Evolutionary conservation across 345 rosid genomes (phyloP).

Genomic region (Rhizophora apiculata): DNA sequence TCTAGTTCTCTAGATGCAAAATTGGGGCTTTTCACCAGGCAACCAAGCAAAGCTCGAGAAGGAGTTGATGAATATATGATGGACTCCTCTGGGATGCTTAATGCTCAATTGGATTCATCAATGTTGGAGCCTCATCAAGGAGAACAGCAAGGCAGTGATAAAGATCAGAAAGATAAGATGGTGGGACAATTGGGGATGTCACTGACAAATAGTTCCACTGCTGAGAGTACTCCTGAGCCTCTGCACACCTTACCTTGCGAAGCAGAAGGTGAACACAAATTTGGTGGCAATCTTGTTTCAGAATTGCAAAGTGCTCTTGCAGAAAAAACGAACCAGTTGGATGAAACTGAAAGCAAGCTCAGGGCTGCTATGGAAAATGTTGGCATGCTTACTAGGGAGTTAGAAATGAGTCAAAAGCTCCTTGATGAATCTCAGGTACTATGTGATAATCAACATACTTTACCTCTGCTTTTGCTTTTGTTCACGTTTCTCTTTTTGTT

Average conservation of each 20-base stretch:
- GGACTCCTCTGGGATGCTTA: conserved; percentile 72
- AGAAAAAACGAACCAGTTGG: conserved; percentile 55
- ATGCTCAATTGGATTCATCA: conserved; percentile 72
- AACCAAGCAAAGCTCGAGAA: conserved; percentile 72
- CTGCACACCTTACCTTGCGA: conserved; percentile 35
- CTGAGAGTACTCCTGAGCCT: conserved; percentile 70
- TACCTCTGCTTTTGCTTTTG: no score
- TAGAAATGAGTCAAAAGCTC: conserved; percentile 73
- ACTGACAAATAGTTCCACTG: conserved; percentile 72
- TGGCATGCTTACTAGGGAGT: conserved; percentile 56
- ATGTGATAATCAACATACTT: no score
- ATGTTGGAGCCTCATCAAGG: conserved; percentile 78
- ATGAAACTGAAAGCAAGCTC: conserved; percentile 62
- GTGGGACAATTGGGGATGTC: conserved; percentile 60
- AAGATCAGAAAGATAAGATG: conserved; percentile 61
- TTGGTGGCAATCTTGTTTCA: conserved; percentile 36
- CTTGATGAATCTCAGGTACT: conserved; percentile 92
- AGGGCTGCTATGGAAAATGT: conserved; percentile 70
- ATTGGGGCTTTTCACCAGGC: conserved; percentile 50
- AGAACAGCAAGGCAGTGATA: conserved; percentile 43
- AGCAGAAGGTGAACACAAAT: conserved; percentile 43
- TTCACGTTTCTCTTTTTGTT: no score
- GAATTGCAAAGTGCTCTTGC: conserved; percentile 55
- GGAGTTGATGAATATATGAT: conserved; percentile 90
- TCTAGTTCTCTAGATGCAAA: conserved; percentile 57